These are phyloP conservation scores for Manihot esculenta DNA, from an alignment of 441 rosid species.

Conservation along the genomic window DNA sequence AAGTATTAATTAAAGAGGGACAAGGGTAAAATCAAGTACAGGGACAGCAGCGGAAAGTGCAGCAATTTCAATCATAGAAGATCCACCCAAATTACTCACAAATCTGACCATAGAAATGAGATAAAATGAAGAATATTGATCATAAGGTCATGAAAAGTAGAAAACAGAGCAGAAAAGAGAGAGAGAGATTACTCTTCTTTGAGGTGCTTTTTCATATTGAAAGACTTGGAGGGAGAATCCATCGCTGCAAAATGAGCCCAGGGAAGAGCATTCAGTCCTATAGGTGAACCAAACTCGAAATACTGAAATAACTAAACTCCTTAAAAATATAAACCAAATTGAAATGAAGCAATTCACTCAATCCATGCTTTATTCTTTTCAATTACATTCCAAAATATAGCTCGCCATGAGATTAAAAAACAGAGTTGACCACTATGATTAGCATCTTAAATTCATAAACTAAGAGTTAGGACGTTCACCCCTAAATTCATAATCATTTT, in stretches of 20 bases:
- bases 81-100: constrained; percentile 81
- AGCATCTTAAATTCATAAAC: no score
- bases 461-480: no score
- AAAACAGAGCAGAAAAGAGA: constrained; percentile 10
- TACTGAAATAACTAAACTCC: no score
- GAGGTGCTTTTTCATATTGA: constrained; percentile 69
- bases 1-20: background rate
- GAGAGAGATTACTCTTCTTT: constrained; percentile 60
- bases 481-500: no score
- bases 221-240: constrained; percentile 29
- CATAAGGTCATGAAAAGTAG: background rate
- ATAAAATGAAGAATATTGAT: constrained; percentile 10
- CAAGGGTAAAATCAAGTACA: constrained; percentile 34
- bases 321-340: no score
- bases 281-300: no score
- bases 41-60: constrained; percentile 60
- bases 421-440: no score
- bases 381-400: no score
- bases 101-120: constrained; percentile 39
- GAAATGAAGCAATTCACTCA: no score
- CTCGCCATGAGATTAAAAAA: no score
- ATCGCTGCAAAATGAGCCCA: constrained; percentile 6
- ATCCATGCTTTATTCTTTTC: no score
- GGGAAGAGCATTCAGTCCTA: no score
- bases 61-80: constrained; percentile 72